Percentiles rank a stretch among this genome's conserved stretches.
Conservation (phyloP, 805 yeast genomes). For the Lachancea lanzarotensis region DNA sequence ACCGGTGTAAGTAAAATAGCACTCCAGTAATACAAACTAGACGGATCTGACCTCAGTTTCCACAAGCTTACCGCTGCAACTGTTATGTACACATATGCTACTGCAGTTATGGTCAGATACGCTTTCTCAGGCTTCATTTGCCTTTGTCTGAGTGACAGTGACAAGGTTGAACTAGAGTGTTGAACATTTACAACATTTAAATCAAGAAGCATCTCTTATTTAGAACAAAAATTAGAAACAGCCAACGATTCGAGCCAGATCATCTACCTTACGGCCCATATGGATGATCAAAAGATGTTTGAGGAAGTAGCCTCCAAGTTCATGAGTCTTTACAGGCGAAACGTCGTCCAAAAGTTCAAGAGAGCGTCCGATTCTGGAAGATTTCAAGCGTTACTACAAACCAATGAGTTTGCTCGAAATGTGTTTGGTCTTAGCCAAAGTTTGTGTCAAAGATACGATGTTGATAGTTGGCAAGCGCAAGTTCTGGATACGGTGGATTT, state of each 20-base stretch:
- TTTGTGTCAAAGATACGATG: slow-evolving; percentile 36
- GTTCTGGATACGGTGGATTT: slow-evolving; percentile 63
- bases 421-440: slow-evolving; percentile 16
- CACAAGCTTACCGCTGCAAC: slow-evolving; percentile 12
- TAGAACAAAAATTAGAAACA: not conserved
- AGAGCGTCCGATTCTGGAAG: slow-evolving; percentile 13
- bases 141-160: not conserved
- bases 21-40: slow-evolving; percentile 25
- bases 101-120: slow-evolving; percentile 1
- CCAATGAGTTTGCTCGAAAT: slow-evolving; percentile 23
- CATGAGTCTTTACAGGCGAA: slow-evolving; percentile 17
- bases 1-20: slow-evolving; percentile 25
- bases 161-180: too few relatives aligned
- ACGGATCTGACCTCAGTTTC: slow-evolving; percentile 10
- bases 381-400: slow-evolving; percentile 15
- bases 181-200: not conserved
- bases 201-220: not conserved
- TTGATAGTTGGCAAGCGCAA: slow-evolving; percentile 39
- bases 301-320: slow-evolving; percentile 16
- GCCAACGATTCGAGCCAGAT: too few relatives aligned
- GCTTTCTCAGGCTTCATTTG: slow-evolving; percentile 4
- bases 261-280: not conserved
- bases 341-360: slow-evolving; percentile 16
- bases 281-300: slow-evolving; percentile 1
- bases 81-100: slow-evolving; percentile 16